Percentiles rank a stretch among this genome's conserved stretches.
phyloP scores from a whole-genome alignment of 2,329 filamentous ascomycete species.

The Diplodia intermedia region DNA sequence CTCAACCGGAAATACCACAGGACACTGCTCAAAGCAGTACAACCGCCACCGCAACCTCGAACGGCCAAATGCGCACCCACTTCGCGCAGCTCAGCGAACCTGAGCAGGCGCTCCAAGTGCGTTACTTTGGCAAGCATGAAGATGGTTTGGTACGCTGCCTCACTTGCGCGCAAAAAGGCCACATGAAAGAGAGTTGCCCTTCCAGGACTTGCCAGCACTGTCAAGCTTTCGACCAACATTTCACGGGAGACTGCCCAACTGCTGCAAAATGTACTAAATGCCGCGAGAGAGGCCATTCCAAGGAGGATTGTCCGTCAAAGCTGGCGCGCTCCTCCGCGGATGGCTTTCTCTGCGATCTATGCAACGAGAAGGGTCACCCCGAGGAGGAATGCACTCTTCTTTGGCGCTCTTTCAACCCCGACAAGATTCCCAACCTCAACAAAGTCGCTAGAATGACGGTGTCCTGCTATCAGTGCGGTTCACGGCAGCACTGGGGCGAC shows the following conservation, averaged over 20 bases:
- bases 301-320: slow-evolving; percentile 62
- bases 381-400: slow-evolving; percentile 66
- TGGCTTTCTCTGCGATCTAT: slow-evolving; percentile 66
- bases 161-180: slow-evolving; percentile 53
- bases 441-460: slow-evolving; percentile 60
- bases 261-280: slow-evolving; percentile 65
- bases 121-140: slow-evolving; percentile 50
- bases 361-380: slow-evolving; percentile 62
- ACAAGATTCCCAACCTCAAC: slow-evolving; percentile 44
- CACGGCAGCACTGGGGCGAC: slow-evolving; percentile 61
- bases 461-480: slow-evolving; percentile 65
- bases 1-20: neutral
- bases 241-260: slow-evolving; percentile 59
- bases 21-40: neutral
- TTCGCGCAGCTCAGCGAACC: slow-evolving; percentile 21
- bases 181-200: slow-evolving; percentile 53
- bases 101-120: slow-evolving; percentile 43
- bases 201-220: slow-evolving; percentile 54
- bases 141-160: slow-evolving; percentile 51
- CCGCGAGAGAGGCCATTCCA: slow-evolving; percentile 66
- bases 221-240: slow-evolving; percentile 53
- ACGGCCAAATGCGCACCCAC: neutral
- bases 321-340: slow-evolving; percentile 61
- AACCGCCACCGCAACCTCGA: neutral
- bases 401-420: slow-evolving; percentile 63